Evolutionary conservation across 2,329 filamentous ascomycete species (phyloP), one percentile per base, ranked within the genome.

Genomic region (Stagonosporopsis cucurbitacearum): DNA sequence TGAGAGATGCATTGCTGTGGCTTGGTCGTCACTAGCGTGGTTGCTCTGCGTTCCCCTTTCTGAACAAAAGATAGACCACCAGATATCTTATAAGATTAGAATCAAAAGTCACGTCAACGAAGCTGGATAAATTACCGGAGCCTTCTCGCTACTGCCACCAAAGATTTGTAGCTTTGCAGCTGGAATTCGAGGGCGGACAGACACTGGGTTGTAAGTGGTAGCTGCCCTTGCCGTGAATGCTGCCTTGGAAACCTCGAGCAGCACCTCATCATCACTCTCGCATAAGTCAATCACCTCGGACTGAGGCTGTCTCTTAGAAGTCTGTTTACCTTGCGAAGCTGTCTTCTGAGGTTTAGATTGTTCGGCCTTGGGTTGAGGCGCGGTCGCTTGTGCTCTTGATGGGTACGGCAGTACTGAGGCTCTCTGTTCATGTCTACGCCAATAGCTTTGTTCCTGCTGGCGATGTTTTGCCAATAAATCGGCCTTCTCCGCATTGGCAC

Each of bases 381-480:
- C 1, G 8, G 19, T 43, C 25, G 23, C 3, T 15, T 37, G 28
- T 13, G 22, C 22, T 2, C 20, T 36, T 0, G 30, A 6, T 4
- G 17, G 28, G 9, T 19, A 32, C 13, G 20, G 13, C 15, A n/a
- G 17, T 4, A 28, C 17, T 13, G 36, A 8, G 13, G 19, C 19
- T 28, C 36, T 35, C 19, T 42, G 36, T 28, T 36, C 17, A 13
- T 22, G 20, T 28, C 35, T 35, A 9, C 15, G 8, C 40, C 46
- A 55, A 19, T 32, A 50, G 7, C 39, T 35, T 2, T 30, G 17
- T 22, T 56, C 53, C 11, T 54, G 32, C n/a, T 48, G 32, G 3
- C 32, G 19, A n/a, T 54, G 51, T 30, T 26, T 26, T 13, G 19
- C 23, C 8, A 54, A 36, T 25, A 54, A n/a, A n/a, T n/a, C 13